Percentiles rank a stretch among this genome's conserved stretches.
Evolutionary conservation across 257 asterid genomes (phyloP).

Genomic region (Solanum sitiens): DNA sequence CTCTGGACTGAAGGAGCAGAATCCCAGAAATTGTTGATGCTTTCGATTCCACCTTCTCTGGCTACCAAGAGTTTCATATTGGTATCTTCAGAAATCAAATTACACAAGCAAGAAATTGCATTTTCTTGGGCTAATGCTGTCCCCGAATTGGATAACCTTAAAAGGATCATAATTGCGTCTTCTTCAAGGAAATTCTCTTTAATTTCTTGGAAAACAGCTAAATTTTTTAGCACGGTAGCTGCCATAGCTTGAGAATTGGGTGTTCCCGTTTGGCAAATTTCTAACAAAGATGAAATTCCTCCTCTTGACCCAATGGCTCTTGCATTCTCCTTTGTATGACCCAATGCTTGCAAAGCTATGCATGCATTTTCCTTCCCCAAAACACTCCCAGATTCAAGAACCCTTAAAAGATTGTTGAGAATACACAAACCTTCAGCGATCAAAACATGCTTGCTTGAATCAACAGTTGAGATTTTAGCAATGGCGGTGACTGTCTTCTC

Average conservation of each 20-base stretch:
- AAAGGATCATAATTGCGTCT: constrained; percentile 29
- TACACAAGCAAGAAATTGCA: constrained; percentile 66
- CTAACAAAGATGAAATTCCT: constrained; percentile 70
- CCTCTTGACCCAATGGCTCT: constrained; percentile 88
- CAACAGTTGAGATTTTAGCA: constrained; percentile 60
- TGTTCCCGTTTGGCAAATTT: constrained; percentile 67
- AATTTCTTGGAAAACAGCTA: constrained; percentile 47
- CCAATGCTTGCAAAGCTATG: constrained; percentile 44
- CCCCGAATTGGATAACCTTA: constrained; percentile 56
- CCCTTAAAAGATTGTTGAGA: constrained; percentile 55
- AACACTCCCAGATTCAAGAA: constrained; percentile 79
- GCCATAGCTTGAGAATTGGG: constrained; percentile 85
- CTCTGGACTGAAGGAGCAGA: constrained; percentile 28
- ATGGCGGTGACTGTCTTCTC: constrained; percentile 61
- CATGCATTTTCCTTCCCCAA: constrained; percentile 79
- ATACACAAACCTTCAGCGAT: constrained; percentile 58
- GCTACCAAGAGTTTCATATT: constrained; percentile 47
- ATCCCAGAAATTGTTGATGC: constrained; percentile 61
- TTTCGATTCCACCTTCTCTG: constrained; percentile 65
- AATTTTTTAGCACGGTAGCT: constrained; percentile 50
- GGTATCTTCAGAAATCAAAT: constrained; percentile 41
- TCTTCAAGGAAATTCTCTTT: constrained; percentile 66
- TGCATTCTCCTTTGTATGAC: constrained; percentile 75
- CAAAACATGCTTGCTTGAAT: constrained; percentile 53
- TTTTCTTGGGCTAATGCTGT: constrained; percentile 68